Evolutionary conservation across 2,329 filamentous ascomycete species (phyloP).

Genomic region (Tricladium varicosporioides): DNA sequence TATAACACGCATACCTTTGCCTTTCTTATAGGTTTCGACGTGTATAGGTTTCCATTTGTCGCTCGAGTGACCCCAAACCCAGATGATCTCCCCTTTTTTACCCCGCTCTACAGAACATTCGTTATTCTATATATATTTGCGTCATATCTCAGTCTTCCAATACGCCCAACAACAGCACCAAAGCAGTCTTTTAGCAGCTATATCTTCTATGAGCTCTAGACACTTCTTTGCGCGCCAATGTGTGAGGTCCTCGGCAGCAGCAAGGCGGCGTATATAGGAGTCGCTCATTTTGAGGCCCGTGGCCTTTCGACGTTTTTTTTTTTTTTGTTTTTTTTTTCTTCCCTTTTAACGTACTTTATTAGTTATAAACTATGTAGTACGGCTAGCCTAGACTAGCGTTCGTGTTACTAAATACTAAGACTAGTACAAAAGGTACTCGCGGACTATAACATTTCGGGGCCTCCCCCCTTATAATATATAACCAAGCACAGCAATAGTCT

Average conservation of each 20-base stretch:
- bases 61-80: neutral
- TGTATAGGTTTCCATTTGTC: constrained; percentile 8
- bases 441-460: no score
- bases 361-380: no score
- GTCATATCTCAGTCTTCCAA: neutral
- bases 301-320: neutral
- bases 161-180: neutral
- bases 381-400: no score
- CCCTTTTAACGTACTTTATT: no score
- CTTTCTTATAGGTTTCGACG: constrained; percentile 4
- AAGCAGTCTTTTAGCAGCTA: constrained; percentile 2
- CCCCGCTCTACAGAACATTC: constrained; percentile 4
- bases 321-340: no score
- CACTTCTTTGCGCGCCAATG: constrained; percentile 2
- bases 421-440: no score
- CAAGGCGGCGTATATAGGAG: constrained; percentile 2
- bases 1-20: constrained; percentile 6
- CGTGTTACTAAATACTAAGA: no score
- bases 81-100: neutral
- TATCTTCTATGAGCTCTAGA: neutral
- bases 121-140: neutral
- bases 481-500: no score
- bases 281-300: constrained; percentile 3
- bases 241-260: neutral
- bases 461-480: no score